phyloP scores from a whole-genome alignment of 2,329 filamentous ascomycete species.

The Ophiostoma piceae region DNA sequence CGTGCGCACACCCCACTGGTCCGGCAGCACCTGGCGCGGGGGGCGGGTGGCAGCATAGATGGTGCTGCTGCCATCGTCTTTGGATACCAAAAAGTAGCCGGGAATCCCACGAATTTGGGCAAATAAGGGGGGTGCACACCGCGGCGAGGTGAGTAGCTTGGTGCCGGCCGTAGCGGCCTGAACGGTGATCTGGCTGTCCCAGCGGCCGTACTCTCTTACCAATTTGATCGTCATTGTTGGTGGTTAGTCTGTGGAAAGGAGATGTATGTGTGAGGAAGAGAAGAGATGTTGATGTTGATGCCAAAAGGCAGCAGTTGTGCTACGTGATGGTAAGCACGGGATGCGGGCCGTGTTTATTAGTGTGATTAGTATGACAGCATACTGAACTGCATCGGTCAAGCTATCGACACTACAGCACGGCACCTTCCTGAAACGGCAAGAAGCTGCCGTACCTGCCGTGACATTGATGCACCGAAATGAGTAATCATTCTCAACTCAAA shows the following conservation, averaged over 20 bases:
- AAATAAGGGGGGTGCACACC: slow-evolving; percentile 29
- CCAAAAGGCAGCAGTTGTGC: neutral
- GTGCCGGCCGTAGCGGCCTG: slow-evolving; percentile 38
- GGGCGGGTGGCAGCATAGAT: slow-evolving; percentile 36
- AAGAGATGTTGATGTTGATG: neutral
- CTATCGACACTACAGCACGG: neutral
- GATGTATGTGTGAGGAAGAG: neutral
- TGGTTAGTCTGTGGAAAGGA: neutral
- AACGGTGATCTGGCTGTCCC: slow-evolving; percentile 38
- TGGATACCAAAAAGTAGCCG: slow-evolving; percentile 38
- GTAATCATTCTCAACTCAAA: neutral
- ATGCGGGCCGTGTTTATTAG: neutral
- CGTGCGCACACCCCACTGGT: slow-evolving; percentile 41
- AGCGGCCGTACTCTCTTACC: slow-evolving; percentile 37
- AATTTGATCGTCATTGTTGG: slow-evolving; percentile 27
- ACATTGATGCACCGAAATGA: neutral
- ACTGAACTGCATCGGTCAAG: neutral
- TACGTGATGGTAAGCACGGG: slow-evolving; percentile 1
- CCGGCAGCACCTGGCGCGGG: slow-evolving; percentile 39
- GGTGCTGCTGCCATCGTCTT: slow-evolving; percentile 39
- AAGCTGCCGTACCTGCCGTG: neutral
- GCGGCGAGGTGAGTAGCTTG: slow-evolving; percentile 34
- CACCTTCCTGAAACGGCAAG: slow-evolving; percentile 1
- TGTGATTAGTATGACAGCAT: neutral
- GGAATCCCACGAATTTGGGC: slow-evolving; percentile 28